Percentiles rank a stretch among this genome's conserved stretches.
phyloP scores from a whole-genome alignment of 2,329 filamentous ascomycete genomes.

The Talaromyces amestolkiae region DNA sequence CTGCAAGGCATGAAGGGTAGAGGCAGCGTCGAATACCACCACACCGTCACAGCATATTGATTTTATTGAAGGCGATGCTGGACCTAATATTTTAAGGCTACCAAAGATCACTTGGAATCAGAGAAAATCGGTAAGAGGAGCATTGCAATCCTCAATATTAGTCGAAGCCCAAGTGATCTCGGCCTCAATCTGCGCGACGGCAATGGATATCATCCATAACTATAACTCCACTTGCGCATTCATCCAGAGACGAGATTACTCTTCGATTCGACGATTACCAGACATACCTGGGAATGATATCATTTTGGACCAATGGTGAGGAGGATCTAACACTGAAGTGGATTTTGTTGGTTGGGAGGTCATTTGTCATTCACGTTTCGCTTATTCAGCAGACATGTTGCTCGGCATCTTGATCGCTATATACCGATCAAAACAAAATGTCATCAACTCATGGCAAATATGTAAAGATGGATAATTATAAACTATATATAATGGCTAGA shows the following conservation, averaged over 20 bases:
- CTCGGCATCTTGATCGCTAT: not conserved
- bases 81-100: too few species aligned
- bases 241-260: not conserved
- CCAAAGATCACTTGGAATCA: too few species aligned
- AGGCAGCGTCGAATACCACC: too few species aligned
- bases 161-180: not conserved
- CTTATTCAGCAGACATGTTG: slow-evolving; percentile 1
- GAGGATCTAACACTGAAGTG: not conserved
- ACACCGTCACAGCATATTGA: too few species aligned
- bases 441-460: not conserved
- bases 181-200: not conserved
- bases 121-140: too few species aligned
- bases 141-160: too few species aligned
- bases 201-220: not conserved
- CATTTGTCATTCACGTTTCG: not conserved
- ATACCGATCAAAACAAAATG: not conserved
- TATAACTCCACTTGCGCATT: not conserved
- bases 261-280: not conserved
- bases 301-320: not conserved
- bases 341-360: not conserved
- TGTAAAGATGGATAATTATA: not conserved
- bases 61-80: too few species aligned
- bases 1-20: too few species aligned
- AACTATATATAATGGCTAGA: too few species aligned
- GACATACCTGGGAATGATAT: not conserved